Conservation (phyloP, 2,329 filamentous ascomycete genomes). For the Pseudonectria foliicola region DNA sequence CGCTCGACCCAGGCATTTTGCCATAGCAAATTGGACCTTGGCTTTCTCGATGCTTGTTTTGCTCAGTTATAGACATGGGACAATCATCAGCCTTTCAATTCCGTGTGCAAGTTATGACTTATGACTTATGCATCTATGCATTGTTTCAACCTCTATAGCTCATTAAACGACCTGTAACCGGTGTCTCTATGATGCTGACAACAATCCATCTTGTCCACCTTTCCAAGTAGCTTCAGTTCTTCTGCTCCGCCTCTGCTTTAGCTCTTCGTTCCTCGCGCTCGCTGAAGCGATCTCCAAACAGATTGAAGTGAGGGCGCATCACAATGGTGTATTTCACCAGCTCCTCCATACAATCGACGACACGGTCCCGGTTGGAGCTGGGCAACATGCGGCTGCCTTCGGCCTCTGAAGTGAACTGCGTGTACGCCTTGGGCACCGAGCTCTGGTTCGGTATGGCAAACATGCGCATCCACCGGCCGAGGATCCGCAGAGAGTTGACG, state of each 20-base stretch:
- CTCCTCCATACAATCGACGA: slow-evolving; percentile 64
- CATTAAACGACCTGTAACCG: too few species aligned
- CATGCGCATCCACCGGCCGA: slow-evolving; percentile 66
- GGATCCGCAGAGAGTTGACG: slow-evolving; percentile 56
- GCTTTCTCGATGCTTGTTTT: too few species aligned
- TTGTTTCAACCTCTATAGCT: too few species aligned
- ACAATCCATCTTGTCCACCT: too few species aligned
- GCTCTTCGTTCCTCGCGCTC: slow-evolving; percentile 41
- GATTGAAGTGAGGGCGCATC: slow-evolving; percentile 52
- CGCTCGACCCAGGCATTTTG: too few species aligned
- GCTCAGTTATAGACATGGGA: too few species aligned
- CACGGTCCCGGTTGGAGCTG: slow-evolving; percentile 49
- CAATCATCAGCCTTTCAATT: too few species aligned
- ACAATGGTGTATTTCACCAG: slow-evolving; percentile 62
- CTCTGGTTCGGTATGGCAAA: slow-evolving; percentile 61
- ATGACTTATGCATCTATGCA: too few species aligned
- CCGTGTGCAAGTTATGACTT: too few species aligned
- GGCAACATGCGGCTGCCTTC: slow-evolving; percentile 45
- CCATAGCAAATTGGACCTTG: too few species aligned
- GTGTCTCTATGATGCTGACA: too few species aligned
- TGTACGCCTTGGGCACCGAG: slow-evolving; percentile 57
- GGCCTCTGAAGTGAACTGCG: slow-evolving; percentile 45
- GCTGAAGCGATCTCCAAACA: slow-evolving; percentile 58
- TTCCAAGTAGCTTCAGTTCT: too few species aligned
- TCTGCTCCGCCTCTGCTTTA: slow-evolving; percentile 3